Evolutionary conservation across 805 yeast species (phyloP), one percentile per base, ranked within the genome.

Genomic region (Nematodospora valgi): DNA sequence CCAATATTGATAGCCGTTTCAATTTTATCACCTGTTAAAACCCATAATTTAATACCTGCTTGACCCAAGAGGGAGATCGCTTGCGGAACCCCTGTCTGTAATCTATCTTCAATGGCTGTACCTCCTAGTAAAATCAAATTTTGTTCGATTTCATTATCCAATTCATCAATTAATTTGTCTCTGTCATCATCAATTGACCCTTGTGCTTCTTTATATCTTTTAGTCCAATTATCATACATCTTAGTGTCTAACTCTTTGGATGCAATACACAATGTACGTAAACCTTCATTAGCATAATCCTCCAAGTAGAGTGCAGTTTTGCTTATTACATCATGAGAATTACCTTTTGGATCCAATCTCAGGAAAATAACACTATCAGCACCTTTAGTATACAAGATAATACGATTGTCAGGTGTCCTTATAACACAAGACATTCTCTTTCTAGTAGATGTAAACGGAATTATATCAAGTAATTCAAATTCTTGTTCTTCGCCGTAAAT

Each of bases 1-100:
- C 91, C 93, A 56, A 84, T 84, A 53, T 82, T 81, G 53, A 84
- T 84, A 3, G 93, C 93, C 7, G 93, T 84, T 58, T 84, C 93
- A 34, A 84, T 78, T 54, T 80, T 78, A 58, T 84, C 93, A 44
- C 93, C 93, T 7, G 93, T 84, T 20, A 84, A 66, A 35, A 84
- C 89, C 93, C 93, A 84, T 32, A 84, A 63, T 55, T 84, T 84
- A 48, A 84, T 79, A 32, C 93, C 93, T 0, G 89, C 91, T 31
- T 71, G 63, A 5, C 79, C 76, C 33, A 84, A 65, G 26, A 78
- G 54, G 11, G 81, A 73, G 47, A 84, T 84, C 1, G 91, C 68
- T 34, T 77, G 81, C 1, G 91, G 88, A 14, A 84, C 93, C 40
- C 87, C 89, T 26, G 75, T 79, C 54, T 84, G 93, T 32, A 84